Base-by-base conservation (phyloP, 2,329 filamentous ascomycete genomes). In the Diaporthe caulivora region DNA sequence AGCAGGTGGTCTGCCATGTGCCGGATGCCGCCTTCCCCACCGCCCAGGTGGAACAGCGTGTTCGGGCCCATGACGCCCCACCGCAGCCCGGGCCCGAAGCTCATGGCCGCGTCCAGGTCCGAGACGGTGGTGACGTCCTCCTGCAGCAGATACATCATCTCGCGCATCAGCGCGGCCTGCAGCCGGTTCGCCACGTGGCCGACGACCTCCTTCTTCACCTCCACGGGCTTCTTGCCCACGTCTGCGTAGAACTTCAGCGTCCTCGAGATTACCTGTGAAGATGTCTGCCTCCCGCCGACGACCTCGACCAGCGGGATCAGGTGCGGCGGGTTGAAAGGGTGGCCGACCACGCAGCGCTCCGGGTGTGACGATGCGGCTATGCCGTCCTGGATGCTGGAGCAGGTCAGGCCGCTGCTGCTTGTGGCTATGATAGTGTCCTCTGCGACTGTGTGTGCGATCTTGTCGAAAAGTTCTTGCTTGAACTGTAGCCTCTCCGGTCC, bases 241-340 rank as follows among this genome's bases (percentile, higher is more conserved):
- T 53, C 74, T 11, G 76, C 76, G 77, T 86, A 87, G 73, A 86
- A 86, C 0, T 58, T 76, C 75, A 84, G 80, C 1, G 83, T 79
- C 11, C 72, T 72, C 4, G 75, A 57, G 24, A 82, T 76, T 8
- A 77, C 75, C 0, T 70, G 70, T 1, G 72, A 21, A 7, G 77
- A 72, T 0, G 84, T 85, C 53, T 77, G 75, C 1, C 75, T 62
- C 2, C 83, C 81, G 11, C 82, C 82, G 1, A 86, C 85, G 0
- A 87, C 82, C 76, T 87, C 85, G 26, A 87, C 84, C 18, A 87
- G 79, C 1, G 85, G 85, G 26, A 87, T 84, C 24, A 87, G 78
- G 74, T 87, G 85, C 8, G 85, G 85, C 11, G 86, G 86, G 75
- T 87, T 87, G 79, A 86, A 87, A 0, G 86, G 85, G 75, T 87